Conservation (phyloP, 257 asterid species). For the Marsdenia floribunda region DNA sequence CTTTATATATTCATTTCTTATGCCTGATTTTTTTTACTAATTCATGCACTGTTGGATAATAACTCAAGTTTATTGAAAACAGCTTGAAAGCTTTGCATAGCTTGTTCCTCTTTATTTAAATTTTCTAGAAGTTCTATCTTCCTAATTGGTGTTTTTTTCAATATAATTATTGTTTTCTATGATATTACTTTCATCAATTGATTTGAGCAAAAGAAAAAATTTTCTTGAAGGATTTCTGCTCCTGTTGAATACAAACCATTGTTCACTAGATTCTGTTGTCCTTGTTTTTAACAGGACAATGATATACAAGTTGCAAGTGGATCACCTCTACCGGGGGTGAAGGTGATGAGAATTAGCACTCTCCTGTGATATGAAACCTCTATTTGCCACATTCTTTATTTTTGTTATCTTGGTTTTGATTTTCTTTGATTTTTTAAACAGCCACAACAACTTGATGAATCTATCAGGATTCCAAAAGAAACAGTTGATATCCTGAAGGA, state of each 20-base stretch:
- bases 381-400: constrained; percentile 4
- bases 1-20: not conserved
- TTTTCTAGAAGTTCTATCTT: not conserved
- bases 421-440: constrained; percentile 28
- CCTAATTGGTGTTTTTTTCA: not conserved
- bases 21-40: not conserved
- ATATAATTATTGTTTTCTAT: not conserved
- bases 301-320: constrained; percentile 67
- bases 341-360: constrained; percentile 59
- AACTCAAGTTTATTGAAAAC: not conserved
- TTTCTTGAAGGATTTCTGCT: not conserved
- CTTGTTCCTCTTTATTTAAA: not conserved
- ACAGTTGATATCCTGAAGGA: constrained; percentile 78
- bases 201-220: not conserved
- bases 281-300: constrained; percentile 30
- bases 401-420: constrained; percentile 11
- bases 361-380: constrained; percentile 7
- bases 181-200: not conserved
- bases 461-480: constrained; percentile 74
- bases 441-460: constrained; percentile 69
- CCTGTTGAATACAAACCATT: not conserved
- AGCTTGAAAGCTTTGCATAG: not conserved
- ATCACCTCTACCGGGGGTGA: constrained; percentile 95
- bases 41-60: not conserved
- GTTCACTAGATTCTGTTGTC: constrained; percentile 22